A percentile compares a stretch with the other conserved stretches of the same genome.
These are phyloP conservation scores for Ramaria sp. DNA, from an alignment of 768 basidiomycete genomes.

Conservation along the genomic window DNA sequence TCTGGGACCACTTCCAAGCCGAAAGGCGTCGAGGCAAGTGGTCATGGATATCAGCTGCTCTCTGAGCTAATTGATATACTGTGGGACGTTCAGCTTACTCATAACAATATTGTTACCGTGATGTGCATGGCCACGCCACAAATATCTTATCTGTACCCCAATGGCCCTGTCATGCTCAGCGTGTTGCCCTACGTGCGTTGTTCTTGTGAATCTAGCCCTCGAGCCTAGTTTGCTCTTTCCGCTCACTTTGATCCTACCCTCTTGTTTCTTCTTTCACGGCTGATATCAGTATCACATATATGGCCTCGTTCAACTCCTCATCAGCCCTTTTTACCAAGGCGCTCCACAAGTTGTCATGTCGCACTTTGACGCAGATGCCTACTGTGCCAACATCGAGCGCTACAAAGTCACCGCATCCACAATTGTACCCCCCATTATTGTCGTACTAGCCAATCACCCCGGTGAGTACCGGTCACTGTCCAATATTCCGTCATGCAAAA, in stretches of 20 bases:
- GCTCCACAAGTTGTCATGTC: slow-evolving; percentile 45
- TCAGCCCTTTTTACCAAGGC: slow-evolving; percentile 42
- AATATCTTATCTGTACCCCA: slow-evolving; percentile 30
- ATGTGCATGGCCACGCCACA: slow-evolving; percentile 35
- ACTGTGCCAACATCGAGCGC: slow-evolving; percentile 53
- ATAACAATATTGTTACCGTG: slow-evolving; percentile 50
- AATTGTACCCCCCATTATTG: slow-evolving; percentile 75
- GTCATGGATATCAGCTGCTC: slow-evolving; percentile 16
- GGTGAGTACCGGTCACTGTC: slow-evolving; percentile 23
- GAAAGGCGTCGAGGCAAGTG: slow-evolving; percentile 45
- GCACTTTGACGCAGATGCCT: slow-evolving; percentile 59
- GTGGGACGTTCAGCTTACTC: slow-evolving; percentile 18
- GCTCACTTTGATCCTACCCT: neutral
- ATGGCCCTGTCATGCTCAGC: slow-evolving; percentile 44
- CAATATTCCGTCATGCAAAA: too few relatives aligned
- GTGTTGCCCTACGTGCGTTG: slow-evolving; percentile 39
- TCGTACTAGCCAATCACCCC: slow-evolving; percentile 59
- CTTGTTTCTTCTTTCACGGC: too few relatives aligned
- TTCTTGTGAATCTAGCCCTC: neutral
- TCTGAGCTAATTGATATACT: slow-evolving; percentile 24
- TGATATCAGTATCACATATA: slow-evolving; percentile 3
- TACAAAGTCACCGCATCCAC: slow-evolving; percentile 50
- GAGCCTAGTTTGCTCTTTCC: neutral
- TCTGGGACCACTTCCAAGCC: slow-evolving; percentile 70
- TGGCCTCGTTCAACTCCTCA: slow-evolving; percentile 48